phyloP scores from a whole-genome alignment of 768 basidiomycete genomes.

The Udeniomyces megalosporus region DNA sequence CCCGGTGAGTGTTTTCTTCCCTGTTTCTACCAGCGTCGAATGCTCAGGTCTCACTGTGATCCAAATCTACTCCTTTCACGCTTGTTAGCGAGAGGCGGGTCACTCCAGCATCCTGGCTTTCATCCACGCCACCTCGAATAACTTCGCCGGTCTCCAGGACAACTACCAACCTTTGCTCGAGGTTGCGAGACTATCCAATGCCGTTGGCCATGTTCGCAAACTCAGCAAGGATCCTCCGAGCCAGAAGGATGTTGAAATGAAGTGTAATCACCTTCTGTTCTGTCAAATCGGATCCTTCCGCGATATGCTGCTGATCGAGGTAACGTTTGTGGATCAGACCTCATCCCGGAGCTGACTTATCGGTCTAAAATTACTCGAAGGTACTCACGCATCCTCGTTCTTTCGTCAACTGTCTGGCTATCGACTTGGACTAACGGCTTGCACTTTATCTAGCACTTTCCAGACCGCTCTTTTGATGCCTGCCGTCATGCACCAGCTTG shows the following conservation, averaged over 20 bases:
- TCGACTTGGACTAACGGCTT: constrained; percentile 32
- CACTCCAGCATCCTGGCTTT: not conserved
- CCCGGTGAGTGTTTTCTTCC: not conserved
- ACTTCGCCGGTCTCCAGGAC: not conserved
- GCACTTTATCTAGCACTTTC: constrained; percentile 37
- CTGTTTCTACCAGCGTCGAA: too few relatives aligned
- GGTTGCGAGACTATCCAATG: not conserved
- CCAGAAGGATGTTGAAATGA: not conserved
- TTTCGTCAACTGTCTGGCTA: constrained; percentile 36
- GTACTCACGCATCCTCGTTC: constrained; percentile 42
- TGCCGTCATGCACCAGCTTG: constrained; percentile 53
- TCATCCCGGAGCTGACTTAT: constrained; percentile 68
- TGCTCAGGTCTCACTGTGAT: not conserved
- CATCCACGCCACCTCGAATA: not conserved
- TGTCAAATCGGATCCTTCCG: too few relatives aligned
- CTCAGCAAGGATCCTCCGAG: not conserved
- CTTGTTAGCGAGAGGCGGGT: constrained; percentile 1
- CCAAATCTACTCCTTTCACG: not conserved
- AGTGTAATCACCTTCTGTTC: too few relatives aligned
- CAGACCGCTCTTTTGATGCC: constrained; percentile 56
- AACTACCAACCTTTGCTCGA: constrained; percentile 5
- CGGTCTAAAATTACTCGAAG: not conserved
- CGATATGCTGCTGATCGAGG: too few relatives aligned
- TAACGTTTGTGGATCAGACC: too few relatives aligned
- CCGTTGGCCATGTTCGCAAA: not conserved